Percentiles rank a stretch among this genome's conserved stretches.
These are phyloP conservation scores for Backusella australiensis DNA, from an alignment of 192 early-diverging fungal species.

Conservation along the genomic window DNA sequence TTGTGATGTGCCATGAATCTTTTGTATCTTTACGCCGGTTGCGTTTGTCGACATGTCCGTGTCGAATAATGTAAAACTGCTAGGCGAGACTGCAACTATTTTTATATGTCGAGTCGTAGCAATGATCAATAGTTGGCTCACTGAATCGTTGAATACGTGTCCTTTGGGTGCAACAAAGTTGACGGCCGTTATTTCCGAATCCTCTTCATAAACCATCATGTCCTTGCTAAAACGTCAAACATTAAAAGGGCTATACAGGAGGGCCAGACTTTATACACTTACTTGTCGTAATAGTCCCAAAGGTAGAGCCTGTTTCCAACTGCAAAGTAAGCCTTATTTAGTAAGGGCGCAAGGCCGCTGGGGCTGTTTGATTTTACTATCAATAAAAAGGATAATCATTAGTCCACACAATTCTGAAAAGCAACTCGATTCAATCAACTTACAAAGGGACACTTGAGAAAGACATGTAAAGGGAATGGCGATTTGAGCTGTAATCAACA, in stretches of 20 bases:
- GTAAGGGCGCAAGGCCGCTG: slow-evolving; percentile 90
- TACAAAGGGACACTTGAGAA: not conserved
- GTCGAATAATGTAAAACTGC: slow-evolving; percentile 59
- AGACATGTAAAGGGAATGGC: not conserved
- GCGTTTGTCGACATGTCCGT: slow-evolving; percentile 77
- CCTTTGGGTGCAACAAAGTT: slow-evolving; percentile 72
- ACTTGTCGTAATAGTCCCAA: slow-evolving; percentile 88
- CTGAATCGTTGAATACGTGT: slow-evolving; percentile 80
- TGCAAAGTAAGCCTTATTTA: slow-evolving; percentile 89
- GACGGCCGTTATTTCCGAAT: slow-evolving; percentile 85
- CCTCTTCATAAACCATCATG: slow-evolving; percentile 78
- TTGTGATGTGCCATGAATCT: slow-evolving; percentile 71
- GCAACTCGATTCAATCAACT: not conserved
- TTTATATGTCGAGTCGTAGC: slow-evolving; percentile 86
- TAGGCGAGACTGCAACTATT: slow-evolving; percentile 66
- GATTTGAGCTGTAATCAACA: not conserved
- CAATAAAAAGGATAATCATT: not conserved
- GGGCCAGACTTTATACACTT: not conserved
- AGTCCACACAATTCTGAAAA: not conserved
- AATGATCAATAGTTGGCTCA: slow-evolving; percentile 82
- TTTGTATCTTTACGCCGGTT: slow-evolving; percentile 78
- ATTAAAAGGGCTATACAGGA: not conserved
- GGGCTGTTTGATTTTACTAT: slow-evolving; percentile 69
- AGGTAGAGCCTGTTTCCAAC: slow-evolving; percentile 87
- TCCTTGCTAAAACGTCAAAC: slow-evolving; percentile 35